These are phyloP conservation scores for Trifolium subterraneum DNA, from an alignment of 306 rosid species.

Conservation along the genomic window DNA sequence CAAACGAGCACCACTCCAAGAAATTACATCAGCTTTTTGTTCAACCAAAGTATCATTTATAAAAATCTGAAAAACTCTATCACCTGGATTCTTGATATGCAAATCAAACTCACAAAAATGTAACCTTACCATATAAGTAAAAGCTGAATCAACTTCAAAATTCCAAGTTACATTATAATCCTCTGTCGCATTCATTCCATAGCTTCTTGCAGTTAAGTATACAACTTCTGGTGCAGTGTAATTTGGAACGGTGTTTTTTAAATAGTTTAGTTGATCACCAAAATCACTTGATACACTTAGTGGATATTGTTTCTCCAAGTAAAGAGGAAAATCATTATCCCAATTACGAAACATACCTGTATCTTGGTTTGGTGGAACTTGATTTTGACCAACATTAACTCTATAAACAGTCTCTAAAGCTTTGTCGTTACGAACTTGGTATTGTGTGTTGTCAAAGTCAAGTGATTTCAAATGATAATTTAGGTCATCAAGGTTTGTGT, in stretches of 20 bases:
- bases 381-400: background rate
- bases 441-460: accelerated
- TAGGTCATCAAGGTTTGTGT: background rate
- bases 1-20: too few species aligned
- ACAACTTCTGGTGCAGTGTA: background rate
- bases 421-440: background rate
- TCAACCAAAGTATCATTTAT: constrained; percentile 17
- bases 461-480: background rate
- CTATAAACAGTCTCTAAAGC: constrained; percentile 24
- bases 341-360: constrained; percentile 35
- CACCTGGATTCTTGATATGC: background rate
- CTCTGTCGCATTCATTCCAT: background rate
- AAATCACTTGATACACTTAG: accelerated
- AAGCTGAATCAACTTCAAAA: background rate
- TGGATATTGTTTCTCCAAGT: background rate
- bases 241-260: background rate
- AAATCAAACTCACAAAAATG: background rate
- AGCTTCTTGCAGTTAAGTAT: constrained; percentile 7
- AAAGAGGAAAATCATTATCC: background rate
- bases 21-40: too few species aligned
- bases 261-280: background rate
- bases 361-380: background rate
- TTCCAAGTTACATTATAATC: constrained; percentile 18
- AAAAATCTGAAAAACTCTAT: constrained; percentile 25
- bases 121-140: too few species aligned